phyloP scores from a whole-genome alignment of 371 early-diverging fungal species.

The Mucor lusitanicus region DNA sequence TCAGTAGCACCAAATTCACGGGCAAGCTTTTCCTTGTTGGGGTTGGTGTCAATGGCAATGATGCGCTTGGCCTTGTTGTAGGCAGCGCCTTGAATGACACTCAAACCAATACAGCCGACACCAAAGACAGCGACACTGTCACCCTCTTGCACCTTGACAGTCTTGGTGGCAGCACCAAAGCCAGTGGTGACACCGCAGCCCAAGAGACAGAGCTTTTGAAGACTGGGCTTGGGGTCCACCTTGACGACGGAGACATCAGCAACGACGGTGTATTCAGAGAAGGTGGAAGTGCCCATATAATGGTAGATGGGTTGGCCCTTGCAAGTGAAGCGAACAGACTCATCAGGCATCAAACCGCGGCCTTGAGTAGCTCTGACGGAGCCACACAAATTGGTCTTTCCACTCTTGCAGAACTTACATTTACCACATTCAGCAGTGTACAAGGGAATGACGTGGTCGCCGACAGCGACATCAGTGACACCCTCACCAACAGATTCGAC shows the following conservation, averaged over 20 bases:
- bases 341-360: constrained; percentile 94
- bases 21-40: constrained; percentile 74
- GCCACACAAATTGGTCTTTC: constrained; percentile 96
- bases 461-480: constrained; percentile 85
- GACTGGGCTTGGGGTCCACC: constrained; percentile 74
- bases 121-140: constrained; percentile 90
- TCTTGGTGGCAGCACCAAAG: constrained; percentile 92
- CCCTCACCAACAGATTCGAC: constrained; percentile 97
- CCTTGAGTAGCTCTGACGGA: constrained; percentile 92
- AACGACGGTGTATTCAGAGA: constrained; percentile 94
- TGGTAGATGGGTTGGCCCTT: constrained; percentile 88
- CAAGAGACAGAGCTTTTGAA: constrained; percentile 88
- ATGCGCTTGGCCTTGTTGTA: constrained; percentile 79
- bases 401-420: constrained; percentile 95
- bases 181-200: constrained; percentile 97
- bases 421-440: constrained; percentile 91
- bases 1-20: constrained; percentile 91
- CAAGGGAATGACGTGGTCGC: constrained; percentile 96
- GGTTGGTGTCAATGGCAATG: constrained; percentile 91
- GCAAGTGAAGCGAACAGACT: constrained; percentile 91
- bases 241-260: constrained; percentile 92
- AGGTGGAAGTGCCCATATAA: constrained; percentile 97
- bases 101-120: constrained; percentile 92
- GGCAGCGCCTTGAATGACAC: constrained; percentile 87
- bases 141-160: constrained; percentile 86